A percentile compares a stretch with the other conserved stretches of the same genome.
These are phyloP conservation scores for Cutaneotrichosporon curvatum DNA, from an alignment of 1,284 basidiomycete species.

Conservation along the genomic window DNA sequence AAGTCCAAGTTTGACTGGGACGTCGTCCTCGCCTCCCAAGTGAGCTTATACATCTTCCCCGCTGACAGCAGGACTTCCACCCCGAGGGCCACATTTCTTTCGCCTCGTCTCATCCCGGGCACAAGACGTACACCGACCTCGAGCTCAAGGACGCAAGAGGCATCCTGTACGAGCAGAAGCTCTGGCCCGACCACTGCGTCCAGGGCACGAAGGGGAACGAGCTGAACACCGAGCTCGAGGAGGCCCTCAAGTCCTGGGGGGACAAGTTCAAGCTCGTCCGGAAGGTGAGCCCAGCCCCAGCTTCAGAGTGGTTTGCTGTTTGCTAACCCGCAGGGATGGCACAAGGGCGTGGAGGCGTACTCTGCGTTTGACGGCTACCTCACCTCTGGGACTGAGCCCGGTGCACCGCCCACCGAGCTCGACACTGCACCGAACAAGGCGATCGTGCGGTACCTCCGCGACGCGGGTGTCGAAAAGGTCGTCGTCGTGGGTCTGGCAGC, in stretches of 20 bases:
- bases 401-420: constrained; percentile 18
- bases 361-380: constrained; percentile 49
- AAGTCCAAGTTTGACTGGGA: constrained; percentile 49
- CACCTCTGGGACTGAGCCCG: constrained; percentile 15
- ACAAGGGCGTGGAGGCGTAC: constrained; percentile 53
- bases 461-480: constrained; percentile 47
- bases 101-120: constrained; percentile 51
- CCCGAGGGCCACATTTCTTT: constrained; percentile 59
- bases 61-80: constrained; percentile 48
- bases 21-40: constrained; percentile 51
- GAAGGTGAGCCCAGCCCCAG: constrained; percentile 37
- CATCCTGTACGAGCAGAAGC: constrained; percentile 29
- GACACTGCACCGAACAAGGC: constrained; percentile 26
- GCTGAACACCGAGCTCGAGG: constrained; percentile 25
- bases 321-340: constrained; percentile 37
- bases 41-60: constrained; percentile 17
- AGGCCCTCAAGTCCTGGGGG: constrained; percentile 17
- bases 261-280: constrained; percentile 27
- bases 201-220: constrained; percentile 34
- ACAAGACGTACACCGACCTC: constrained; percentile 47
- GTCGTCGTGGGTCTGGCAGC: constrained; percentile 57
- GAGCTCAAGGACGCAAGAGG: constrained; percentile 38
- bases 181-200: constrained; percentile 57
- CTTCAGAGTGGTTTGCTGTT: no score
- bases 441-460: constrained; percentile 43